phyloP scores from a whole-genome alignment of 2,329 filamentous ascomycete species.

The Penicillium polonicum region DNA sequence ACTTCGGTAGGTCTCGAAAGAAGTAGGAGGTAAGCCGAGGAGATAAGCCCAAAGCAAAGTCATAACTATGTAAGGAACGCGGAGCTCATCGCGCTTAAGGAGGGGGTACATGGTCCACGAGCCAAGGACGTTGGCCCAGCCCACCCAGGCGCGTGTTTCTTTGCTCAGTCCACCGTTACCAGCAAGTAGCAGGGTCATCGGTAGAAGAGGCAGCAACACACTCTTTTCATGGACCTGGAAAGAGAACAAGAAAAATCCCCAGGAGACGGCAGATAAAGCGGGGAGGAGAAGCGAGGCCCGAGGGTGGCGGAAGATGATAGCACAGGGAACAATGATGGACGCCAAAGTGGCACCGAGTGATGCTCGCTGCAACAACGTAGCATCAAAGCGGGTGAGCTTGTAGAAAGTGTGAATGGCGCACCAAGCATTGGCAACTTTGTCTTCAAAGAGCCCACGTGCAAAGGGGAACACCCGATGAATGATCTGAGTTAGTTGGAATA shows the following conservation, averaged over 20 bases:
- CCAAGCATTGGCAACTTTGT: conserved; percentile 99
- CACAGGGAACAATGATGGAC: conserved; percentile 75
- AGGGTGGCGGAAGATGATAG: conserved; percentile 76
- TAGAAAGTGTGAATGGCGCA: conserved; percentile 85
- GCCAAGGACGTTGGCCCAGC: conserved; percentile 89
- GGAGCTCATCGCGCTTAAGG: conserved; percentile 77
- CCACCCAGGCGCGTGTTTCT: conserved; percentile 81
- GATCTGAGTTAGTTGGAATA: conserved; percentile 78
- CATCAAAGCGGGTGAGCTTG: conserved; percentile 76
- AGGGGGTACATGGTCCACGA: conserved; percentile 94
- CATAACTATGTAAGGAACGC: conserved; percentile 80
- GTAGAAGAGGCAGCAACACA: conserved; percentile 84
- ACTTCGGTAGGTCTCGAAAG: conserved; percentile 64
- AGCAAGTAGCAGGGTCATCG: conserved; percentile 85
- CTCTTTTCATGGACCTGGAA: conserved; percentile 99
- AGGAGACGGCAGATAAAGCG: conserved; percentile 79
- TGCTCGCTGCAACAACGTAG: conserved; percentile 69
- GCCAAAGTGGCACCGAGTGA: conserved; percentile 72
- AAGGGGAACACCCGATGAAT: conserved; percentile 95
- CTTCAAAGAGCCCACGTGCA: conserved; percentile 91
- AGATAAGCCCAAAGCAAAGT: conserved; percentile 89
- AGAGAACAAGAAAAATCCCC: conserved; percentile 97
- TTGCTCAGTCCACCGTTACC: conserved; percentile 74
- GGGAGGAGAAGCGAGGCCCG: conserved; percentile 73
- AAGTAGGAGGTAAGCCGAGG: conserved; percentile 78